phyloP scores from a whole-genome alignment of 2,329 filamentous ascomycete genomes.

The Myriosclerotinia curreyana region DNA sequence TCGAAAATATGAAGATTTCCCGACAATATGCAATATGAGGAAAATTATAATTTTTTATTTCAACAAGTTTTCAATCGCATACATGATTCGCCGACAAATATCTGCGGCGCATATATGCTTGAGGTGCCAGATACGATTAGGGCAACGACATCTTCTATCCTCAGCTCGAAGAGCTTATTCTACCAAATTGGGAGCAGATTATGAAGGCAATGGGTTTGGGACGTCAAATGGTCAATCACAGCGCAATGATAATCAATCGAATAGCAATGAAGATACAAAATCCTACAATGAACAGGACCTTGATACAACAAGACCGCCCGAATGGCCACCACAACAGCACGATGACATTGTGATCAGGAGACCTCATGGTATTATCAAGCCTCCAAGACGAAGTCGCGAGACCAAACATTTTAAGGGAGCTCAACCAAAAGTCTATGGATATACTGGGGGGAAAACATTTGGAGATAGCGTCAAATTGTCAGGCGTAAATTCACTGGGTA shows the following conservation, averaged over 20 bases:
- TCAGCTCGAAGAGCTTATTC: constrained; percentile 23
- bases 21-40: neutral
- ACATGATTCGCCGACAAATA: constrained; percentile 37
- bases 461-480: constrained; percentile 30
- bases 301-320: neutral
- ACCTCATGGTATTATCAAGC: neutral
- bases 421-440: constrained; percentile 27
- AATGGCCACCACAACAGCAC: neutral
- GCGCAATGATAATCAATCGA: neutral
- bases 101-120: constrained; percentile 37
- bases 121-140: constrained; percentile 36
- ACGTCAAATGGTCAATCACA: constrained; percentile 3
- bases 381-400: neutral
- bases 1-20: constrained; percentile 13
- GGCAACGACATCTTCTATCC: constrained; percentile 21
- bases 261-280: neutral
- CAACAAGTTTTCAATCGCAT: constrained; percentile 31
- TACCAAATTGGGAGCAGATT: neutral
- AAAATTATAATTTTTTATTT: neutral
- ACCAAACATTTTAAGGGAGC: neutral
- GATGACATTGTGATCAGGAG: neutral
- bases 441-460: constrained; percentile 26
- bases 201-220: neutral
- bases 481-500: constrained; percentile 25
- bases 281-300: neutral